Evolutionary conservation across 805 yeast genomes (phyloP).

Genomic region (Metschnikowia arizonensis): DNA sequence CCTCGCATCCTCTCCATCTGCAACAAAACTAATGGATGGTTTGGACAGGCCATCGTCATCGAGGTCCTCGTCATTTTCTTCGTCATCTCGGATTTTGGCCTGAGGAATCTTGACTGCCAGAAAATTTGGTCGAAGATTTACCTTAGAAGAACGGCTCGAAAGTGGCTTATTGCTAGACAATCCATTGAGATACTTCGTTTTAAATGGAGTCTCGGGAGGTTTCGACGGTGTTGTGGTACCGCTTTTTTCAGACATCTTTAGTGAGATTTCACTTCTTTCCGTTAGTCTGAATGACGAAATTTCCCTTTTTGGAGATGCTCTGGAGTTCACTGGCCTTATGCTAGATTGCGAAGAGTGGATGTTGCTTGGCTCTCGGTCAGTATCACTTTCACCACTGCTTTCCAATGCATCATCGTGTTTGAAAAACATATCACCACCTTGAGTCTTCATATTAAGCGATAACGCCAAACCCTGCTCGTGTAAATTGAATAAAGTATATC

Average conservation of each 20-base stretch:
- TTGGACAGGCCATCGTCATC: slow-evolving; percentile 24
- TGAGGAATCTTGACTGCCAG: slow-evolving; percentile 70
- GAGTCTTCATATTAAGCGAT: slow-evolving; percentile 71
- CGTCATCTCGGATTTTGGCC: slow-evolving; percentile 63
- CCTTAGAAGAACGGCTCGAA: slow-evolving; percentile 31
- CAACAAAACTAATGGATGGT: slow-evolving; percentile 60
- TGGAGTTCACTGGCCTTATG: background rate
- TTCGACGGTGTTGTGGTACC: slow-evolving; percentile 1
- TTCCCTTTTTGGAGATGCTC: background rate
- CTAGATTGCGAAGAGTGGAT: slow-evolving; percentile 4
- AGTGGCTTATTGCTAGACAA: slow-evolving; percentile 22
- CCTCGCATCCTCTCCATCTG: slow-evolving; percentile 33
- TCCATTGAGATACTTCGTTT: slow-evolving; percentile 4
- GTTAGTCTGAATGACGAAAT: background rate
- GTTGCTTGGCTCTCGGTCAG: slow-evolving; percentile 19
- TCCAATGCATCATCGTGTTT: slow-evolving; percentile 22
- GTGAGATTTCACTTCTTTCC: background rate
- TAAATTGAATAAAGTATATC: slow-evolving; percentile 57
- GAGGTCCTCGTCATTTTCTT: slow-evolving; percentile 24
- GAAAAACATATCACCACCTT: slow-evolving; percentile 28
- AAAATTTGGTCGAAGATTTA: slow-evolving; percentile 54
- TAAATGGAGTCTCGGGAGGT: slow-evolving; percentile 1
- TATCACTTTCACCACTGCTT: slow-evolving; percentile 24
- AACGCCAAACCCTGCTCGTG: slow-evolving; percentile 67
- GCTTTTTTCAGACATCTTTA: background rate